Base-by-base conservation (phyloP, 2,329 filamentous ascomycete genomes). In the Saccharata proteae region DNA sequence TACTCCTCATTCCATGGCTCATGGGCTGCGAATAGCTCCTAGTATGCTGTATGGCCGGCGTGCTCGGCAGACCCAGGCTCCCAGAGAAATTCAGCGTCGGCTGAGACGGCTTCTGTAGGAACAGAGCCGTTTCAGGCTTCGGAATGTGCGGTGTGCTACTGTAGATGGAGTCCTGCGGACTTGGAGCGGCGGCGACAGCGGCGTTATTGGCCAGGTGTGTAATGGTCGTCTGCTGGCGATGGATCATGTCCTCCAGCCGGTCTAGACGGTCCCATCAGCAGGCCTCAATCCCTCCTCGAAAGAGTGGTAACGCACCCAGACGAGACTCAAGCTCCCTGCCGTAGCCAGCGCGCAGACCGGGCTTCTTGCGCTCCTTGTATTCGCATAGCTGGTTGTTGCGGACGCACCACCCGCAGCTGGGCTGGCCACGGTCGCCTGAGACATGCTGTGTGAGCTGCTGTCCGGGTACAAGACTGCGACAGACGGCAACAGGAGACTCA, bases 391-490 rank as follows among this genome's bases (percentile, higher is more conserved):
- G 71, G 36, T 68, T 67, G 51, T 81, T 79, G 30, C 76, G 70
- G 29, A 71, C 57, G 49, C 77, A 82, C 77, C 77, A 81, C 14
- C 75, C 75, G 53, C 77, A 81, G n/a, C 74, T 71, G 2, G 80
- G 80, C 45, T 83, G 77, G 4, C 74, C 76, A 20, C 81, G 71
- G 55, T 86, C 80, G 54, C 78, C 81, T 66, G 80, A 80, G 12
- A 51, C 47, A 46, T 10, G 10, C 14, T 13, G 18, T 21, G 25
- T 15, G 21, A 6, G 30, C 23, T 18, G 23, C 23, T 24, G 16
- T n/a, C 6, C 11, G 20, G 12, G 22, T 17, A 23, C 22, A 19
- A 19, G 29, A 19, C n/a, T n/a, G n/a, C n/a, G n/a, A n/a, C n/a
- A n/a, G 15, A 21, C 30, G 15, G 12, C n/a, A 17, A 10, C 7